phyloP scores from a whole-genome alignment of 495 filamentous ascomycete genomes.

The Penicillium argentinense region DNA sequence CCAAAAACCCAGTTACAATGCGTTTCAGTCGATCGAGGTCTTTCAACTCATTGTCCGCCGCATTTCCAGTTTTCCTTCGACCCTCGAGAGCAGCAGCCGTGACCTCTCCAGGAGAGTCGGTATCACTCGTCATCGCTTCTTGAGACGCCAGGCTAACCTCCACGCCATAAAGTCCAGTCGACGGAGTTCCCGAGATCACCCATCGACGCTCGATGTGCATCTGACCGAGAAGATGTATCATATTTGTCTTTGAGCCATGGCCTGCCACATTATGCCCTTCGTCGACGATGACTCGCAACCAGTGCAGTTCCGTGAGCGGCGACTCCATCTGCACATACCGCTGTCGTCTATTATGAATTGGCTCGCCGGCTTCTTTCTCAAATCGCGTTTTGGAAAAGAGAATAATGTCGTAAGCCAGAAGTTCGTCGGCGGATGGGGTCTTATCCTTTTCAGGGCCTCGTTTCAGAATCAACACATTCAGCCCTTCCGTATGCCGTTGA shows the following conservation, averaged over 20 bases:
- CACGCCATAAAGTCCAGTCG: slow-evolving; percentile 75
- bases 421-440: slow-evolving; percentile 58
- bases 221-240: slow-evolving; percentile 64
- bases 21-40: slow-evolving; percentile 74
- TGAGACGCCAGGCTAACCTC: slow-evolving; percentile 58
- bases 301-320: slow-evolving; percentile 69
- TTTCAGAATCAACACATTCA: slow-evolving; percentile 64
- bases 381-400: slow-evolving; percentile 76
- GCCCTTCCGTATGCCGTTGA: slow-evolving; percentile 63
- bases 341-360: slow-evolving; percentile 30
- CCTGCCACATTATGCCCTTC: slow-evolving; percentile 83
- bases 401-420: slow-evolving; percentile 74
- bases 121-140: slow-evolving; percentile 42
- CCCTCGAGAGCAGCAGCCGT: slow-evolving; percentile 32
- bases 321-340: slow-evolving; percentile 44
- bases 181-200: slow-evolving; percentile 91
- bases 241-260: slow-evolving; percentile 57
- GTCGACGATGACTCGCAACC: slow-evolving; percentile 85
- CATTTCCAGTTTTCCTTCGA: slow-evolving; percentile 38
- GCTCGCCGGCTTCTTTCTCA: slow-evolving; percentile 55
- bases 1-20: slow-evolving; percentile 69
- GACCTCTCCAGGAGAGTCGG: slow-evolving; percentile 29
- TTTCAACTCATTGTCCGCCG: slow-evolving; percentile 56
- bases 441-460: slow-evolving; percentile 43
- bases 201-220: slow-evolving; percentile 75